These are phyloP conservation scores for Alternaria sp. DNA, from an alignment of 2,329 filamentous ascomycete genomes.

Conservation along the genomic window DNA sequence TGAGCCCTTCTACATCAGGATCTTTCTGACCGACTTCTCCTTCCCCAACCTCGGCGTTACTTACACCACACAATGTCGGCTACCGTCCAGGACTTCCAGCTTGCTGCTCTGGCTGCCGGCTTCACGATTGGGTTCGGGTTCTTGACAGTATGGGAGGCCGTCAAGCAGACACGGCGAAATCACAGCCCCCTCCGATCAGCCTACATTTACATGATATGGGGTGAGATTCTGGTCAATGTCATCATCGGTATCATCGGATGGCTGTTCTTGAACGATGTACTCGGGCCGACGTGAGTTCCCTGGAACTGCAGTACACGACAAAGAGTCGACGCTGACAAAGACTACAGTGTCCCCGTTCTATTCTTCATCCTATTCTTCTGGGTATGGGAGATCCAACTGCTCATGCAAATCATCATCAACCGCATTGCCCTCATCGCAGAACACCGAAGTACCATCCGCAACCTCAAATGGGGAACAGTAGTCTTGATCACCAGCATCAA, in stretches of 20 bases:
- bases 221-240: constrained; percentile 38
- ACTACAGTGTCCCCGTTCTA: constrained; percentile 33
- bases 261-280: constrained; percentile 37
- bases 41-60: neutral
- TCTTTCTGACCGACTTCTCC: neutral
- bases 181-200: constrained; percentile 40
- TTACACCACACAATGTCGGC: constrained; percentile 21
- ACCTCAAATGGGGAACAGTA: constrained; percentile 57
- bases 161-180: constrained; percentile 45
- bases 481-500: constrained; percentile 58
- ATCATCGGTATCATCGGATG: constrained; percentile 40
- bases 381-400: constrained; percentile 53
- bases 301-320: neutral
- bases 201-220: constrained; percentile 49
- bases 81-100: constrained; percentile 34
- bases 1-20: neutral
- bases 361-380: constrained; percentile 44
- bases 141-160: constrained; percentile 44
- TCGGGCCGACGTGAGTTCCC: constrained; percentile 38
- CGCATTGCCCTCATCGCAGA: constrained; percentile 59
- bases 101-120: constrained; percentile 43
- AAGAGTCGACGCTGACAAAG: neutral
- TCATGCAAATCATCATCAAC: constrained; percentile 64
- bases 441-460: constrained; percentile 44
- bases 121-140: constrained; percentile 46